Evolutionary conservation across 768 basidiomycete genomes (phyloP).

Genomic region (Hericium erinaceus): DNA sequence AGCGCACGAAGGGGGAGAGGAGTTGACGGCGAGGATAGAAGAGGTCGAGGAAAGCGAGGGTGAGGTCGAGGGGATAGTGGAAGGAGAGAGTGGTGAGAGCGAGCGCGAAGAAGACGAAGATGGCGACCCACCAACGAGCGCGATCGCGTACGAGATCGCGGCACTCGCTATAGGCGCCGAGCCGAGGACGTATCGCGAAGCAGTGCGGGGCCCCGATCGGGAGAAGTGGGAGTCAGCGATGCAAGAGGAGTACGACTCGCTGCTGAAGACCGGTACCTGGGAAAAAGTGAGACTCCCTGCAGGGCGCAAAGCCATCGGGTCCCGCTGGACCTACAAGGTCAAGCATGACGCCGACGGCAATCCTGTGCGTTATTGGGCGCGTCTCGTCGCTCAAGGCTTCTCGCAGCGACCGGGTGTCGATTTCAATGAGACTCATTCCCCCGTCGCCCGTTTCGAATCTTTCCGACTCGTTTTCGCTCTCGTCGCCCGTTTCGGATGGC

Average conservation of each 20-base stretch:
- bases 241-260: neutral
- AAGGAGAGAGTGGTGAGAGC: neutral
- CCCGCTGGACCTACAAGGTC: constrained; percentile 22
- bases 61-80: too few relatives aligned
- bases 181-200: neutral
- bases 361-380: constrained; percentile 21
- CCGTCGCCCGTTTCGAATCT: constrained; percentile 11
- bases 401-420: constrained; percentile 24
- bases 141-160: neutral
- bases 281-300: neutral
- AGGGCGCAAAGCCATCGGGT: neutral
- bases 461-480: constrained; percentile 24
- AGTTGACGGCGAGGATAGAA: too few relatives aligned
- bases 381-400: constrained; percentile 28
- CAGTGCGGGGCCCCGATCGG: neutral
- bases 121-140: neutral
- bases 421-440: constrained; percentile 21
- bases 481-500: constrained; percentile 24
- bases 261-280: neutral
- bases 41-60: too few relatives aligned
- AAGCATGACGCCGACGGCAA: constrained; percentile 22
- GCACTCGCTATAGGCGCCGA: neutral
- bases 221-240: neutral
- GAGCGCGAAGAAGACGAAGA: neutral
- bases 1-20: neutral